Percentiles rank a stretch among this genome's conserved stretches.
Evolutionary conservation across 2,329 filamentous ascomycete species (phyloP).

Genomic region (Nothophoma quercina): DNA sequence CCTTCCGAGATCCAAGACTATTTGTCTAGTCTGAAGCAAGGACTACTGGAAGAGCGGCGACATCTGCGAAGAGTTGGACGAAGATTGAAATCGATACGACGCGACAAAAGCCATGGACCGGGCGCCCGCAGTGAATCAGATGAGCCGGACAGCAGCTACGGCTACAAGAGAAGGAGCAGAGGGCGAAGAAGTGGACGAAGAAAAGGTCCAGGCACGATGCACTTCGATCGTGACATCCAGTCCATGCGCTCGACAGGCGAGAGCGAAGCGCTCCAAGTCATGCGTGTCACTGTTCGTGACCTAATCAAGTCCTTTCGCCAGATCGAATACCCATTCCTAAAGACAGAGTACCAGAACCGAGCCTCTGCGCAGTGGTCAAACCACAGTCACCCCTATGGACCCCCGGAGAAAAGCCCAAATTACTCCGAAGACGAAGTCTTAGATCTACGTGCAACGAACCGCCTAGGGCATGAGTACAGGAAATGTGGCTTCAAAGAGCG

Average conservation of each 20-base stretch:
- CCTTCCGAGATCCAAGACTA: conserved; percentile 50
- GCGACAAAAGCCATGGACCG: conserved; percentile 22
- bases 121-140: conserved; percentile 14
- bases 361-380: conserved; percentile 24
- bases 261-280: conserved; percentile 45
- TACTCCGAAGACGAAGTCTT: conserved; percentile 34
- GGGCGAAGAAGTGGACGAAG: conserved; percentile 13
- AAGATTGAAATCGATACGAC: conserved; percentile 20
- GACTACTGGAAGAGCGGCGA: conserved; percentile 51
- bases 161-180: conserved; percentile 7
- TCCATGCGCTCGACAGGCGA: conserved; percentile 36
- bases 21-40: conserved; percentile 52
- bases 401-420: conserved; percentile 15
- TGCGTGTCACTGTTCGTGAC: conserved; percentile 46
- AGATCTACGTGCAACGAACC: conserved; percentile 31
- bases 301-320: conserved; percentile 48
- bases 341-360: conserved; percentile 35
- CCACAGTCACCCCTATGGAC: conserved; percentile 4
- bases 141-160: conserved; percentile 18
- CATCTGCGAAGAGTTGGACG: conserved; percentile 42
- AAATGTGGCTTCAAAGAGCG: conserved; percentile 45
- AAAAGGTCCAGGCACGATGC: conserved; percentile 8
- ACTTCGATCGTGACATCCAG: conserved; percentile 34
- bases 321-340: conserved; percentile 51
- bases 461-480: conserved; percentile 41